Conservation (phyloP, 169 alveolate species). For the Plasmodium cynomolgi region DNA sequence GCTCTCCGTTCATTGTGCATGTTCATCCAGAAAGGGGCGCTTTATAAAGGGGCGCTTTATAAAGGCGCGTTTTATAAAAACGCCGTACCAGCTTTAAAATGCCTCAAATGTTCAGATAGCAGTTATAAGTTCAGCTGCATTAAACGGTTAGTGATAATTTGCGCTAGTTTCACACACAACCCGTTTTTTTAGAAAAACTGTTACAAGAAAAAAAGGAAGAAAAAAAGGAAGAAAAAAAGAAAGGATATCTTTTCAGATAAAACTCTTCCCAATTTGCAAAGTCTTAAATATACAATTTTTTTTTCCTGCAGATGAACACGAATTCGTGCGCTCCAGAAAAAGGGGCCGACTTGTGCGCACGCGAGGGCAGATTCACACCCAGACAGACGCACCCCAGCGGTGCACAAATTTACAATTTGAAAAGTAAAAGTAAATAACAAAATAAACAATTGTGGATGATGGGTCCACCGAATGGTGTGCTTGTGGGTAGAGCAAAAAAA, state of each 20-base stretch:
- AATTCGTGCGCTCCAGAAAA: not conserved
- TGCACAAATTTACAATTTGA: conserved; percentile 1
- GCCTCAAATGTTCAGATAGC: not conserved
- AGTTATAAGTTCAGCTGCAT: not conserved
- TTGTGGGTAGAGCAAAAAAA: not conserved
- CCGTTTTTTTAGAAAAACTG: not conserved
- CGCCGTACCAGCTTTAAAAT: not conserved
- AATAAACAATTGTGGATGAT: conserved; percentile 24
- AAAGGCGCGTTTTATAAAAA: not conserved
- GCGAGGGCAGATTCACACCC: not conserved
- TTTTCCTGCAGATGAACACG: not conserved
- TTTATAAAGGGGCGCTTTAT: not conserved
- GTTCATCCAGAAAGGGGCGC: not conserved
- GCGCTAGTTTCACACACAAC: not conserved
- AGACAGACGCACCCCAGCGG: not conserved
- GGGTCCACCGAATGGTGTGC: conserved; percentile 3
- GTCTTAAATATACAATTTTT: conserved; percentile 1
- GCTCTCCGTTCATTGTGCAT: not conserved
- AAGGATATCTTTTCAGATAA: not conserved
- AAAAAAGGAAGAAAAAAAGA: not conserved
- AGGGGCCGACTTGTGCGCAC: not conserved
- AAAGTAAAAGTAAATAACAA: not conserved
- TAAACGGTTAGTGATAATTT: not conserved
- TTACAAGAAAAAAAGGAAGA: not conserved
- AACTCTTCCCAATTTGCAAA: conserved; percentile 1